Base-by-base conservation (phyloP, 2,329 filamentous ascomycete species). In the Claviceps pusilla region DNA sequence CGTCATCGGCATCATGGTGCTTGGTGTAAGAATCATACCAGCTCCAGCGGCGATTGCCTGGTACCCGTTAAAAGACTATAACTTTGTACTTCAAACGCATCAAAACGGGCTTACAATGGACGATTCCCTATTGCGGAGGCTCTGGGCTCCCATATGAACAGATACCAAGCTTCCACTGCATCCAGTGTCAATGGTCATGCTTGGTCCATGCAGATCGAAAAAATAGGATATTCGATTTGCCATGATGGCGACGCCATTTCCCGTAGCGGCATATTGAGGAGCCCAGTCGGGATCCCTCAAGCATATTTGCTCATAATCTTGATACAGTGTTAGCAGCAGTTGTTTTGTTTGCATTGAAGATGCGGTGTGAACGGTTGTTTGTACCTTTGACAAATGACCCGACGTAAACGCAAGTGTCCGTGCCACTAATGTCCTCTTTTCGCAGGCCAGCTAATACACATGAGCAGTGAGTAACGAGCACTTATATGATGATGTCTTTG, bases 111-210 rank as follows among this genome's bases (percentile, higher is more conserved):
- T 55, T 59, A 69, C 74, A 42, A 73, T 57, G 4, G 67, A 68
- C 0, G 70, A 68, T 49, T 79, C 74, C 3, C 72, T 70, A 28
- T 60, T 66, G 7, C 71, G 66, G 0, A 82, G 63, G 29, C 72
- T 74, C 52, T 77, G 74, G 19, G 72, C 73, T 2, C 76, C 78
- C 39, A 76, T 64, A 59, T 82, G 75, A 3, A 82, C 68, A 0
- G 75, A 74, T 4, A 79, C 73, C 24, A 82, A 67, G 50, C 74
- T 76, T 11, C 73, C 74, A 29, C 77, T 80, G 63, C 79, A 83
- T 24, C 76, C 79, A 0, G 79, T 82, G 52, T 82, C 78, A 14
- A 82, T 64, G 0, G 76, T 80, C 63, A 80, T 71, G 59, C 76
- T 78, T 2, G 78, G 76, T 0, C 79, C 78, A 12, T 71, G 69